phyloP scores from a whole-genome alignment of 78 protist genomes.

The Trichosphaerium sp. region DNA sequence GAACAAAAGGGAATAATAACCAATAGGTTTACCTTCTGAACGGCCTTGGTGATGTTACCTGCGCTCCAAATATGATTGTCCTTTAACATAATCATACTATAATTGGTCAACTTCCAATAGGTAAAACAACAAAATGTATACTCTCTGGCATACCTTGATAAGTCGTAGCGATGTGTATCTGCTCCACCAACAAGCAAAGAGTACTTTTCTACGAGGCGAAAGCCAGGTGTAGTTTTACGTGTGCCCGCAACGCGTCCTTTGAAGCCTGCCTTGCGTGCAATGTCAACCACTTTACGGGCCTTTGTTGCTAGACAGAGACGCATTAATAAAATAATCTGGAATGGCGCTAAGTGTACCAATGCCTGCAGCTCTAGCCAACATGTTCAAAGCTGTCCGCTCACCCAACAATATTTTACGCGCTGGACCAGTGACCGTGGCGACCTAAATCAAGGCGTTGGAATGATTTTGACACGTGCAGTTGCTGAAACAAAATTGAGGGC shows the following conservation, averaged over 20 bases:
- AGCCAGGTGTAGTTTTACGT: constrained; percentile 89
- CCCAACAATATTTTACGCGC: constrained; percentile 66
- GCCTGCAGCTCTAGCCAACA: constrained; percentile 68
- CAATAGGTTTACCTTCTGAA: constrained; percentile 49
- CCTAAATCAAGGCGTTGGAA: neutral
- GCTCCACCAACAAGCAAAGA: constrained; percentile 81
- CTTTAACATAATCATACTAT: constrained; percentile 73
- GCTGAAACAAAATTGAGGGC: no score
- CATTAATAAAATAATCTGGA: neutral
- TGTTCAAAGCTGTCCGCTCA: constrained; percentile 80
- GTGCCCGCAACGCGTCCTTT: constrained; percentile 78
- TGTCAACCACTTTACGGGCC: neutral
- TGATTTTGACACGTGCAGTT: no score
- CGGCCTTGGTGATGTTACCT: constrained; percentile 67
- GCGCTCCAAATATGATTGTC: constrained; percentile 85
- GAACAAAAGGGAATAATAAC: no score
- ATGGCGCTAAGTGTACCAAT: constrained; percentile 50
- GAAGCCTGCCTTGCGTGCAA: neutral
- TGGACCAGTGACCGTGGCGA: constrained; percentile 63
- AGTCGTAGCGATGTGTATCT: constrained; percentile 83
- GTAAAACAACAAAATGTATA: no score
- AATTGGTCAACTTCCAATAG: no score
- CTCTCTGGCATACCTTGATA: no score
- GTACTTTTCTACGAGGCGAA: constrained; percentile 78
- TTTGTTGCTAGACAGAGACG: neutral